Evolutionary conservation across 139 green algal species (phyloP).

Genomic region (Helicosporidium sp.): DNA sequence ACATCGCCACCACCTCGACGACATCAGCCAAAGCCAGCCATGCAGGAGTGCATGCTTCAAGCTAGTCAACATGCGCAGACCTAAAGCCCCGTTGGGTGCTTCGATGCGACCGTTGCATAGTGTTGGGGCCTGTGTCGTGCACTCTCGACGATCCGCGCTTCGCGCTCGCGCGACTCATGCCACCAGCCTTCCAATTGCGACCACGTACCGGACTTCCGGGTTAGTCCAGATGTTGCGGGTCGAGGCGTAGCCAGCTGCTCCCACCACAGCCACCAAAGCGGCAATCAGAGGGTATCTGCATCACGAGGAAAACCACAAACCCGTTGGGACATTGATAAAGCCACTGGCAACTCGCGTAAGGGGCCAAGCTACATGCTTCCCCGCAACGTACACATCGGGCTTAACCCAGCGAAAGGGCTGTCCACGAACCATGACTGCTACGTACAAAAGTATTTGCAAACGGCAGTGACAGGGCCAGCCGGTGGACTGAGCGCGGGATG

Average conservation of each 20-base stretch:
- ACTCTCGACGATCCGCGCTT: no score
- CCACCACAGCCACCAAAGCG: neutral
- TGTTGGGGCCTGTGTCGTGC: no score
- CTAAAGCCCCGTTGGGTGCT: no score
- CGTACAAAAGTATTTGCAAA: neutral
- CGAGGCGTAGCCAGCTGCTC: neutral
- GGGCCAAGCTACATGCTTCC: neutral
- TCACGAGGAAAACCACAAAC: neutral
- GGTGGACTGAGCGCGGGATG: no score
- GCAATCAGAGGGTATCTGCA: slow-evolving; percentile 2
- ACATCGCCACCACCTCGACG: no score
- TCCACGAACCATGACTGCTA: neutral
- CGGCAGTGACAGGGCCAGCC: no score
- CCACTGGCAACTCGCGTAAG: neutral
- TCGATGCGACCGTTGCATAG: no score
- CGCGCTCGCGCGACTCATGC: neutral
- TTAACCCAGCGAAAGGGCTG: neutral
- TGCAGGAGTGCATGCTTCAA: no score
- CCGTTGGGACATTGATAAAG: neutral
- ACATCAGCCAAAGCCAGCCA: no score
- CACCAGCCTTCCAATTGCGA: neutral
- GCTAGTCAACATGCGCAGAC: no score
- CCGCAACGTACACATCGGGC: neutral
- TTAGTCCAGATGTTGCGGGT: slow-evolving; percentile 2
- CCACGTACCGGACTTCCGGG: neutral